These are phyloP conservation scores for Xylariaceae sp. DNA, from an alignment of 2,329 filamentous ascomycete species.

Conservation along the genomic window DNA sequence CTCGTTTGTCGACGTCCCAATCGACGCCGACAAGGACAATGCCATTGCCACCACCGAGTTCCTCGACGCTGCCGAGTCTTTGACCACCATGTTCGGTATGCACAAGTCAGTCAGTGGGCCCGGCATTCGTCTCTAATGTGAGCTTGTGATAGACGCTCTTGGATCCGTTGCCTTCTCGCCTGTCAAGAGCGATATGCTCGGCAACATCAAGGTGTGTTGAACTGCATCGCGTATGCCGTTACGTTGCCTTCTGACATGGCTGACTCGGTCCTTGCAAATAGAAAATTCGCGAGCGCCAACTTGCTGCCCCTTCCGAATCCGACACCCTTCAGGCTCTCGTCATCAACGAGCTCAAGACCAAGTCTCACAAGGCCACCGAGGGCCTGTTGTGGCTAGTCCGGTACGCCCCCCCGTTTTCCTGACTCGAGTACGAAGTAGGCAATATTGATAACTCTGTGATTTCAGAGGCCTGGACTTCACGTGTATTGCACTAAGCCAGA, in stretches of 20 bases:
- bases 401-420: conserved; percentile 46
- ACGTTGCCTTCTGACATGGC: conserved; percentile 15
- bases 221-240: background rate
- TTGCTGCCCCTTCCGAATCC: conserved; percentile 75
- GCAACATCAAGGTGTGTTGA: conserved; percentile 80
- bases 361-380: conserved; percentile 85
- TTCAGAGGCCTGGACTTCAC: conserved; percentile 90
- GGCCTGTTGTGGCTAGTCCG: conserved; percentile 88
- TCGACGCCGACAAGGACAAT: conserved; percentile 71
- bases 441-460: conserved; percentile 10
- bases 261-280: conserved; percentile 33
- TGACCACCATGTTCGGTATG: conserved; percentile 83
- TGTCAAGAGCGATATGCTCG: conserved; percentile 86
- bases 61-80: conserved; percentile 82
- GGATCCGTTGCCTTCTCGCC: conserved; percentile 77
- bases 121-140: background rate
- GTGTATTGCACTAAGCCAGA: conserved; percentile 75
- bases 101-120: conserved; percentile 2
- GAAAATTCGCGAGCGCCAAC: conserved; percentile 87
- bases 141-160: conserved; percentile 51
- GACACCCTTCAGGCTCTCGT: conserved; percentile 81
- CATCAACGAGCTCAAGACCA: conserved; percentile 81
- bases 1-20: conserved; percentile 79
- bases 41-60: conserved; percentile 82
- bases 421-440: background rate